These are phyloP conservation scores for Eucalyptus paniculata DNA, from an alignment of 345 rosid species.

Conservation along the genomic window DNA sequence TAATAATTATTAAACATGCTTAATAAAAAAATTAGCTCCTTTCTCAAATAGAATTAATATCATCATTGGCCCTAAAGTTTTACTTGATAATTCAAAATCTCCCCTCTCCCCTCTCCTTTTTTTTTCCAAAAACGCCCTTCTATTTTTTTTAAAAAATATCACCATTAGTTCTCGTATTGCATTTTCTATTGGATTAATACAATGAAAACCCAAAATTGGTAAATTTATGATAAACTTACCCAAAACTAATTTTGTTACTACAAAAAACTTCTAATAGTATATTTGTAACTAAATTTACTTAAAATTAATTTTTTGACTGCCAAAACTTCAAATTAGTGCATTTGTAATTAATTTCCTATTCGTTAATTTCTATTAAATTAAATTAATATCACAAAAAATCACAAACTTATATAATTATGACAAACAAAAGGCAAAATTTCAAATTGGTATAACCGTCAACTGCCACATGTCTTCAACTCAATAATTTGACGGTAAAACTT, in stretches of 20 bases:
- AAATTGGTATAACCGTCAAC: too few species aligned
- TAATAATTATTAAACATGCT: not conserved
- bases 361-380: too few species aligned
- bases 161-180: not conserved
- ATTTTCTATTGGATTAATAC: not conserved
- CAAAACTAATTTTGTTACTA: too few species aligned
- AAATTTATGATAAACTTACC: too few species aligned
- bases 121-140: not conserved
- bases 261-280: too few species aligned
- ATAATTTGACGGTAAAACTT: too few species aligned
- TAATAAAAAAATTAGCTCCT: not conserved
- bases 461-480: accelerated
- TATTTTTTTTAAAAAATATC: not conserved
- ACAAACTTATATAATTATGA: too few species aligned
- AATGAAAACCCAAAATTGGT: too few species aligned
- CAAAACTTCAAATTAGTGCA: accelerated
- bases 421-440: accelerated
- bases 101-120: not conserved
- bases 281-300: too few species aligned
- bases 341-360: too few species aligned
- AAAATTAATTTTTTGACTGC: too few species aligned
- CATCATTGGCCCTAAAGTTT: not conserved
- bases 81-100: not conserved
- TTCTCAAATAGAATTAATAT: not conserved
- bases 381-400: too few species aligned